phyloP scores from a whole-genome alignment of 2,329 filamentous ascomycete genomes.

The Aspergillus udagawae region DNA sequence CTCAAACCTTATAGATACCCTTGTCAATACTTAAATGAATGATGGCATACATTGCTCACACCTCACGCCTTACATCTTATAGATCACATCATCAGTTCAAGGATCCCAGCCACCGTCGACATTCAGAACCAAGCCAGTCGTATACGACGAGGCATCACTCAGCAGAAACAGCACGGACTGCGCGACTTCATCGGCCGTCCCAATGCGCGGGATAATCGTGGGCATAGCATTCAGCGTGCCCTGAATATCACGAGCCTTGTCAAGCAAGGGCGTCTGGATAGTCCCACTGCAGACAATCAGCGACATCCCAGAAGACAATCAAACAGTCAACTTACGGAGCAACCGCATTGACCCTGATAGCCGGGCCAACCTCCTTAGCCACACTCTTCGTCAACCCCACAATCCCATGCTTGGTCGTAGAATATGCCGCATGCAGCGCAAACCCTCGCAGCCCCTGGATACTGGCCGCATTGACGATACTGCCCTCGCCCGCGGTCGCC shows the following conservation, averaged over 20 bases:
- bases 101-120: slow-evolving; percentile 47
- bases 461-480: slow-evolving; percentile 54
- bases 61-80: background rate
- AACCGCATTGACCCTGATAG: slow-evolving; percentile 41
- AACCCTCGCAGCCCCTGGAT: slow-evolving; percentile 39
- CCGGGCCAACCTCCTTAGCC: slow-evolving; percentile 34
- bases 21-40: background rate
- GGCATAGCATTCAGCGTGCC: slow-evolving; percentile 11
- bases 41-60: background rate
- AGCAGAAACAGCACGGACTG: slow-evolving; percentile 48
- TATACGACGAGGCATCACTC: slow-evolving; percentile 44
- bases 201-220: slow-evolving; percentile 24
- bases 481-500: slow-evolving; percentile 34
- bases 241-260: slow-evolving; percentile 22
- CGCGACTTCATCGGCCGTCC: slow-evolving; percentile 35
- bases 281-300: slow-evolving; percentile 20
- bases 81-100: slow-evolving; percentile 5
- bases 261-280: slow-evolving; percentile 33
- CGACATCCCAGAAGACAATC: background rate
- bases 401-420: slow-evolving; percentile 32
- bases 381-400: slow-evolving; percentile 34
- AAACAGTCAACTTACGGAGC: slow-evolving; percentile 33
- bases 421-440: slow-evolving; percentile 28
- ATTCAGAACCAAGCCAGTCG: slow-evolving; percentile 44
- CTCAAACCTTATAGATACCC: background rate